Base-by-base conservation (phyloP, 2,329 filamentous ascomycete species). In the Cylindrodendrum hubeiense region DNA sequence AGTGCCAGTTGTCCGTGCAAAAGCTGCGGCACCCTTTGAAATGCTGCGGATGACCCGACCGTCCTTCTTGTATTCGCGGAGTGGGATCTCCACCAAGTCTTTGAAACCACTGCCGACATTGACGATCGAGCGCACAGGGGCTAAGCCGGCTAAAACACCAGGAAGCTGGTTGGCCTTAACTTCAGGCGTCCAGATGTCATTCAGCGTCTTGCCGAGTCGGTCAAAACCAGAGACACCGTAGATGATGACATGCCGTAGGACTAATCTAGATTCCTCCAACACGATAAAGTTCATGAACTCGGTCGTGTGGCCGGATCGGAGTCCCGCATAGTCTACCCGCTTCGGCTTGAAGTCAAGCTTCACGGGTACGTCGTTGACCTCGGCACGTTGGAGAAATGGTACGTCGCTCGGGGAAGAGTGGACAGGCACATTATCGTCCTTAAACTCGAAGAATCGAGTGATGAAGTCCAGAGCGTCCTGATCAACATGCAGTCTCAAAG, bases 231-330 rank as follows among this genome's bases (percentile, higher is more conserved):
- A 90, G 1, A 97, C 89, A 28, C 97, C 96, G 71, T 98, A 98
- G 37, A 98, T 89, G 71, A 99, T 98, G 26, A 93, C 92, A 77
- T 95, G 95, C 13, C 93, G 89, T 57, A 99, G 86, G 7, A 92
- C 88, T 86, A 99, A 92, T 66, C 95, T 90, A 2, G 96, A 90
- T 69, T 93, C 91, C 71, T 99, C 96, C 1, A 99, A 87, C 15
- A 95, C 93, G 69, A 99, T 87, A 77, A 99, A 98, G 79, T 99
- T 99, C 95, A 98, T 98, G 75, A 99, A 97, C 78, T 99, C 96
- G 0, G 94, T 97, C 0, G 96, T 98, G 70, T 93, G 94, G 2
- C 96, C 96, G 1, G 96, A 98, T 26, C 95, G 90, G 4, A 99
- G 87, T 4, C 95, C 95, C 0, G 91, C 93, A 73, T 99, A 99